Evolutionary conservation across 75 land plant species (phyloP).

Genomic region (Pinus tabuliformis): DNA sequence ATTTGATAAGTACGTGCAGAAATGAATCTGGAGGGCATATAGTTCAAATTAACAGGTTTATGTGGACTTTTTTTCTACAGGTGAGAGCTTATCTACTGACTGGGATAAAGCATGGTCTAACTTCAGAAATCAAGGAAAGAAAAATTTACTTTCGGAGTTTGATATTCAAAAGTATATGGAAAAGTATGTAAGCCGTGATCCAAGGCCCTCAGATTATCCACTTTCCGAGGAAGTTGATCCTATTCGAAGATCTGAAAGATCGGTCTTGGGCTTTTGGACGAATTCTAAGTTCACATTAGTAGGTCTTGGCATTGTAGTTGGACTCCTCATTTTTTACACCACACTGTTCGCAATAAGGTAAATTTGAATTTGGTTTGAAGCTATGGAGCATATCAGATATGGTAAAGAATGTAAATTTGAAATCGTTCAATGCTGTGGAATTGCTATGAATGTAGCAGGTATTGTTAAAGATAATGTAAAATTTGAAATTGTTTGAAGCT

Average conservation of each 20-base stretch:
- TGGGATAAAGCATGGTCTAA: constrained; percentile 97
- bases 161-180: constrained; percentile 30
- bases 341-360: constrained; percentile 16
- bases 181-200: constrained; percentile 89
- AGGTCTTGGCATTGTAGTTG: constrained; percentile 66
- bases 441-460: too few species aligned
- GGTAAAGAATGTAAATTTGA: not conserved
- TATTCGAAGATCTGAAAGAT: constrained; percentile 75
- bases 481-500: not conserved
- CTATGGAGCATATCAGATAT: not conserved
- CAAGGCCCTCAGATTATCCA: constrained; percentile 69
- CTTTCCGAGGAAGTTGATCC: constrained; percentile 88
- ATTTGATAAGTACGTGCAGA: too few species aligned
- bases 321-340: constrained; percentile 69
- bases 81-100: constrained; percentile 63
- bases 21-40: too few species aligned
- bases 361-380: not conserved
- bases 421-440: not conserved
- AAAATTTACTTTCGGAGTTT: constrained; percentile 60
- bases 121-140: constrained; percentile 55
- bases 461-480: too few species aligned
- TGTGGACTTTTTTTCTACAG: constrained; percentile 19
- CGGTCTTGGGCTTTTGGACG: constrained; percentile 74
- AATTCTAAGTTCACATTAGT: constrained; percentile 75
- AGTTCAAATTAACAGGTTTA: too few species aligned